A percentile compares a stretch with the other conserved stretches of the same genome.
phyloP scores from a whole-genome alignment of 257 asterid species.

The Nicotiana obtusifolia region DNA sequence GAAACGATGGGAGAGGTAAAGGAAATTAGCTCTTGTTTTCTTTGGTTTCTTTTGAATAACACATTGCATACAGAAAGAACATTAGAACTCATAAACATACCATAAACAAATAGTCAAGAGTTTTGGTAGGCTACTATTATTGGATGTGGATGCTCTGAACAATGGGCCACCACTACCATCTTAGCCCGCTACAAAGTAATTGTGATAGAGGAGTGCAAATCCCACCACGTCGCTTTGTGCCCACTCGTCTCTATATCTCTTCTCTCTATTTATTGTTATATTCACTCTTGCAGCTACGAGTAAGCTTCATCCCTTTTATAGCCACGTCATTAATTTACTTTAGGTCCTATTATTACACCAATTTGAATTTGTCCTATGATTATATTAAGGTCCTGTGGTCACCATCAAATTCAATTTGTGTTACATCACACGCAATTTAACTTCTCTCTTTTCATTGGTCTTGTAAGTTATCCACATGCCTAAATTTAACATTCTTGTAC shows the following conservation, averaged over 20 bases:
- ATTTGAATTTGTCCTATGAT: no score
- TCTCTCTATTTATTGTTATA: background rate
- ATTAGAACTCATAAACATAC: background rate
- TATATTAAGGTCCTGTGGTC: no score
- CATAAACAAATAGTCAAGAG: background rate
- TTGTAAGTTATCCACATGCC: no score
- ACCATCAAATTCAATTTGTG: no score
- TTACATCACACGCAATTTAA: no score
- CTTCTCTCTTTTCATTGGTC: no score
- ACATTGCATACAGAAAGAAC: background rate
- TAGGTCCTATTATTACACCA: no score
- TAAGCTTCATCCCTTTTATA: no score
- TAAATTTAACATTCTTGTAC: no score
- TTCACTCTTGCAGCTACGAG: background rate
- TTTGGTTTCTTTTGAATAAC: background rate
- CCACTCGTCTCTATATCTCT: background rate
- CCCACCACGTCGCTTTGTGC: background rate
- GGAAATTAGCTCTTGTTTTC: background rate
- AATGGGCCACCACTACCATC: background rate
- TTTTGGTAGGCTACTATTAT: background rate
- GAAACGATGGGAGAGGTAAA: background rate
- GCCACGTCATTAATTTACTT: no score
- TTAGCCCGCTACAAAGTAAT: background rate
- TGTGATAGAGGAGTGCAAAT: background rate
- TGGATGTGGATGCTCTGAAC: background rate